Conservation (phyloP, 768 basidiomycete species). For the Pisolithus albus region DNA sequence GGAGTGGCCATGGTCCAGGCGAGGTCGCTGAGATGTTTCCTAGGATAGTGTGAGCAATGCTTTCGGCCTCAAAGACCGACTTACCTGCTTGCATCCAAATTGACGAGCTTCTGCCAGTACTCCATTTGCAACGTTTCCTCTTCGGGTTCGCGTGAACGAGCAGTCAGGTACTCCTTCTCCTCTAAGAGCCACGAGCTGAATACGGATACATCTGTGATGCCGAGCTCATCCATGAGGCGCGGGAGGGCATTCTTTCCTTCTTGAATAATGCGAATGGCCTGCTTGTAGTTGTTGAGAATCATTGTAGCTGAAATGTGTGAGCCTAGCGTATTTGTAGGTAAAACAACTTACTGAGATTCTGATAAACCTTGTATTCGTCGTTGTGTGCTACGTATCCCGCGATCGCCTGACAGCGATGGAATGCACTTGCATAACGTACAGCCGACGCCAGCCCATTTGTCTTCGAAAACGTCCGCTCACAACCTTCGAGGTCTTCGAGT, state of each 20-base stretch:
- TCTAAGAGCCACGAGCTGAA: too few relatives aligned
- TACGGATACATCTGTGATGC: too few relatives aligned
- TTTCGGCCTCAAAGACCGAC: neutral
- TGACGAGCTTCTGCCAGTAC: constrained; percentile 9
- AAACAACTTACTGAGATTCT: neutral
- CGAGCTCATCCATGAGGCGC: too few relatives aligned
- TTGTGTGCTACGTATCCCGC: too few relatives aligned
- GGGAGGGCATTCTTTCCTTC: too few relatives aligned
- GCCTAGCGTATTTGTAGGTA: neutral
- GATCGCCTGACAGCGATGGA: neutral
- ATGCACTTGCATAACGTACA: neutral
- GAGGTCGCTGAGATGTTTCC: neutral
- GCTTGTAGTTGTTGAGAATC: too few relatives aligned
- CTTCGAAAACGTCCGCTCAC: constrained; percentile 16
- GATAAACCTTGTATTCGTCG: too few relatives aligned
- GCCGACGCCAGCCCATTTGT: neutral
- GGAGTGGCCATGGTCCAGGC: too few relatives aligned
- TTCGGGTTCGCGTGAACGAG: neutral
- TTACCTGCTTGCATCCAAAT: neutral
- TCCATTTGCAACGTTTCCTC: constrained; percentile 10
- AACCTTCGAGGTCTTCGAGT: constrained; percentile 15
- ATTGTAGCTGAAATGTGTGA: too few relatives aligned
- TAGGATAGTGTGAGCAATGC: neutral
- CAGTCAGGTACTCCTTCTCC: too few relatives aligned
- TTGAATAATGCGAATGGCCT: too few relatives aligned